These are phyloP conservation scores for Artemisia tridentata DNA, from an alignment of 129 eudicot species.

Conservation along the genomic window DNA sequence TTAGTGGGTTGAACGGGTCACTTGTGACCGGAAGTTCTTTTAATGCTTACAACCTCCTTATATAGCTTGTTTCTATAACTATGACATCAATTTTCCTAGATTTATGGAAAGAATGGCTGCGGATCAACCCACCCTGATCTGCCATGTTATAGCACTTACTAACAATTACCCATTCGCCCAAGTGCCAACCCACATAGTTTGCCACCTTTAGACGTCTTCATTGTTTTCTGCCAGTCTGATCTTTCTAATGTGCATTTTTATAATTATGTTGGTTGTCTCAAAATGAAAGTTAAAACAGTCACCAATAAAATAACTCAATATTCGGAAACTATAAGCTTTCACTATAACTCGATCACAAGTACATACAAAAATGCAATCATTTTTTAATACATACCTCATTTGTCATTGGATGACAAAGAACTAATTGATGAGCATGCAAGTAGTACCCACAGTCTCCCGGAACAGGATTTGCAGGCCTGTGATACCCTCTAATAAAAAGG, in stretches of 20 bases:
- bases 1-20: too few species aligned
- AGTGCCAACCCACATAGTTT: background rate
- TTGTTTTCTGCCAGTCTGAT: background rate
- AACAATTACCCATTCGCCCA: too few species aligned
- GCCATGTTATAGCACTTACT: too few species aligned
- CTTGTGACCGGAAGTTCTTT: too few species aligned
- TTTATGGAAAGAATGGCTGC: too few species aligned
- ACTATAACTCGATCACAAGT: too few species aligned
- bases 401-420: conserved; percentile 65
- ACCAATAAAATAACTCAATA: too few species aligned
- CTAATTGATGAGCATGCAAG: conserved; percentile 83
- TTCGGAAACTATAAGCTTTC: too few species aligned
- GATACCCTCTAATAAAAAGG: conserved; percentile 61
- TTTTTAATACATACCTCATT: conserved; percentile 49
- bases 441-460: conserved; percentile 98
- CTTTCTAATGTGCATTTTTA: background rate
- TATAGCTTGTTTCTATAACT: too few species aligned
- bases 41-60: too few species aligned
- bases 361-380: background rate
- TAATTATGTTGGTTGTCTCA: background rate
- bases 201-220: background rate
- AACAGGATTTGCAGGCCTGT: conserved; percentile 84
- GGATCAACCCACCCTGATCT: too few species aligned
- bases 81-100: too few species aligned
- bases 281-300: background rate